Evolutionary conservation across 2,329 filamentous ascomycete species (phyloP), one percentile per base, ranked within the genome.

Genomic region (Boeremia lycopersici): DNA sequence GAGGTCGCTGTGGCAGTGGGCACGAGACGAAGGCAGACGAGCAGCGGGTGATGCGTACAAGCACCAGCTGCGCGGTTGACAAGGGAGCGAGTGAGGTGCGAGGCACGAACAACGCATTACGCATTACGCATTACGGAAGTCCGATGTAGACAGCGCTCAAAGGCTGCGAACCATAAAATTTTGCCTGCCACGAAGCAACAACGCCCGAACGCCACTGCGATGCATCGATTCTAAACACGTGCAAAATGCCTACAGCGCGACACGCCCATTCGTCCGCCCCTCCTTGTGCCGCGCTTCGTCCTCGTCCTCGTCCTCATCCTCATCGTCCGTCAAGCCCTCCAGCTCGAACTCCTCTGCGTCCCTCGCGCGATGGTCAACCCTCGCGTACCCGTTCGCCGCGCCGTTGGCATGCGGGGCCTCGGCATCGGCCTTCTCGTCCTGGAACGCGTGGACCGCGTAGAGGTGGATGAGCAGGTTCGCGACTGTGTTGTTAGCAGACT

Each of bases 321-420:
- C 92, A 39, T 96, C 93, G 53, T 89, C 95, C 73, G 93, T 93
- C 34, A 99, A 77, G 0, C 91, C 93, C 56, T 95, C 91, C 1
- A 99, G 82, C 76, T 98, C 95, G 72, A 96, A 99, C 65, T 96
- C 92, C 71, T 97, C 89, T 0, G 90, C 93, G 70, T 96, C 93
- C 28, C 85, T 82, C 33, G 93, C 80, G 57, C 85, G 85, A 10
- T 81, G 78, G 23, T 85, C 84, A 38, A 82, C 81, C 61, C 75
- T 62, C 72, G 74, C 72, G 58, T 82, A 79, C 1, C 72, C 70
- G 35, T 71, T 72, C 6, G 65, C 55, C 8, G 61, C 43, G 26
- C 69, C 66, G 19, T 64, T 62, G 2, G 50, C 56, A 29, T 65
- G 54, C 11, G 73, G 67, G 45, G 71, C 65, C 60, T 79, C 72